A percentile compares a stretch with the other conserved stretches of the same genome.
phyloP scores from a whole-genome alignment of 2,329 filamentous ascomycete genomes.

The Lachnellula occidentalis region DNA sequence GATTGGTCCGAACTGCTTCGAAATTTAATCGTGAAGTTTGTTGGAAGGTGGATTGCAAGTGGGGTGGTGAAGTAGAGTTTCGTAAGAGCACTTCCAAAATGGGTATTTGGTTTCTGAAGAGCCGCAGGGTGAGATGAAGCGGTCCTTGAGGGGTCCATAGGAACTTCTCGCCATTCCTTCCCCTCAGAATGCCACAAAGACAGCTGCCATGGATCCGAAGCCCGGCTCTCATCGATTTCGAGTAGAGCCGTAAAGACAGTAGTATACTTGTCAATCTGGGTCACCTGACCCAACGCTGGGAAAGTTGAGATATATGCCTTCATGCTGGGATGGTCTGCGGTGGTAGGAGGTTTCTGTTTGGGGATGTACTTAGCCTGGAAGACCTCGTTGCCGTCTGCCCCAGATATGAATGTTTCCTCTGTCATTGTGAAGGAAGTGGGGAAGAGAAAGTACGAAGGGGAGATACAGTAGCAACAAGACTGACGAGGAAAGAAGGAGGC shows the following conservation, averaged over 20 bases:
- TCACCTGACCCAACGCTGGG: slow-evolving; percentile 72
- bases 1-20: slow-evolving; percentile 44
- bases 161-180: slow-evolving; percentile 49
- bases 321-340: slow-evolving; percentile 41
- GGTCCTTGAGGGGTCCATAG: slow-evolving; percentile 30
- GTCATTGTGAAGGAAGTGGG: slow-evolving; percentile 13
- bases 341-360: slow-evolving; percentile 25
- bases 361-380: slow-evolving; percentile 31
- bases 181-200: slow-evolving; percentile 66
- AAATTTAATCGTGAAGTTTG: slow-evolving; percentile 69
- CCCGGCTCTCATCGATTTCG: slow-evolving; percentile 53
- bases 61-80: slow-evolving; percentile 50
- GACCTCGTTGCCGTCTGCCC: slow-evolving; percentile 29
- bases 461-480: background rate
- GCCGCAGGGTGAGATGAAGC: slow-evolving; percentile 38
- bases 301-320: slow-evolving; percentile 51
- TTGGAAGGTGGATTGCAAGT: slow-evolving; percentile 42
- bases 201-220: slow-evolving; percentile 61
- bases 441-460: background rate
- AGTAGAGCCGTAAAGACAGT: slow-evolving; percentile 64
- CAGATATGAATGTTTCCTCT: slow-evolving; percentile 20
- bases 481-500: background rate
- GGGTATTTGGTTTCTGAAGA: slow-evolving; percentile 39
- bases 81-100: slow-evolving; percentile 28
- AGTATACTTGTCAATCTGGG: slow-evolving; percentile 45